Conservation (phyloP, 257 asterid genomes). For the Solanum ossicruentum region DNA sequence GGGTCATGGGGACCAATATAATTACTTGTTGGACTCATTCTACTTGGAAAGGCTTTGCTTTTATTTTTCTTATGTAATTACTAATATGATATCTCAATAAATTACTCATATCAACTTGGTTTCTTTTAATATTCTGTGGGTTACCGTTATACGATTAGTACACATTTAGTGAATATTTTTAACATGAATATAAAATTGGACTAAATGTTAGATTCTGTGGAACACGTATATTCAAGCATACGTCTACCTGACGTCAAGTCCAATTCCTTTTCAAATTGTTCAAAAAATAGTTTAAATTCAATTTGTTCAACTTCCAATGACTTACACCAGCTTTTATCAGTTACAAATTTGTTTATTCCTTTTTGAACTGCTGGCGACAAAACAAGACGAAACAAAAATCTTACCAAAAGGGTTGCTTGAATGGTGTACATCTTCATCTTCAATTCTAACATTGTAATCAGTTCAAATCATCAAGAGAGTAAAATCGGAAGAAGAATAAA, state of each 20-base stretch:
- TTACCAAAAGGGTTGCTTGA: not conserved
- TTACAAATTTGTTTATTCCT: not conserved
- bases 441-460: too few species aligned
- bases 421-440: not conserved
- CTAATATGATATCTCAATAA: not conserved
- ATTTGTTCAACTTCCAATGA: not conserved
- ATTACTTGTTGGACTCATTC: constrained; percentile 12
- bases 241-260: not conserved
- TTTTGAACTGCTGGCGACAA: not conserved
- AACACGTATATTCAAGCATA: not conserved
- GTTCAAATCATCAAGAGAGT: not conserved
- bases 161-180: not conserved
- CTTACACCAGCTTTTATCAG: not conserved
- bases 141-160: not conserved
- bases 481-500: not conserved
- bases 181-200: not conserved
- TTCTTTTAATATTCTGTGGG: not conserved
- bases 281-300: not conserved
- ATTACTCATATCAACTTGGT: not conserved
- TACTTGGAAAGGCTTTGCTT: constrained; percentile 1
- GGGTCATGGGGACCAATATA: not conserved
- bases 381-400: not conserved
- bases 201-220: not conserved
- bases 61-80: not conserved
- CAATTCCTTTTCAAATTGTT: not conserved